Evolutionary conservation across 352 stramenopile genomes (phyloP).

Genomic region (Thraustochytrium sp.): DNA sequence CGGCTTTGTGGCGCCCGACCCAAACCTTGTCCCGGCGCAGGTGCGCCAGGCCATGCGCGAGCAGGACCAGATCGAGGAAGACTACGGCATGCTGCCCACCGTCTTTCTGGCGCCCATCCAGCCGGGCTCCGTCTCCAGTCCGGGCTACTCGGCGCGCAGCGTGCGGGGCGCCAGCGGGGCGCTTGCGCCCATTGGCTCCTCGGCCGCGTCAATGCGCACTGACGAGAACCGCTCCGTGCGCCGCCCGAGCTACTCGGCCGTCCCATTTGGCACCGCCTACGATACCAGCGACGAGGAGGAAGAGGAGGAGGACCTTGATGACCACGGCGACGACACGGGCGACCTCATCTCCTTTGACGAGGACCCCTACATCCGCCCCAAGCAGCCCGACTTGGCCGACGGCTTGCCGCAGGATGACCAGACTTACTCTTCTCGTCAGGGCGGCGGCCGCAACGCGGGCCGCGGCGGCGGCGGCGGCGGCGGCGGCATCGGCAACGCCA

Average conservation of each 20-base stretch:
- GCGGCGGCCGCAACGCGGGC: too few species aligned
- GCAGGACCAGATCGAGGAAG: neutral
- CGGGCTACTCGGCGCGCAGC: neutral
- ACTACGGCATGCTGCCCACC: neutral
- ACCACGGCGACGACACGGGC: neutral
- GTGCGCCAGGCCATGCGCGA: neutral
- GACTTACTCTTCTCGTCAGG: too few species aligned
- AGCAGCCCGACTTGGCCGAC: neutral
- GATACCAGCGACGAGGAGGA: conserved; percentile 35
- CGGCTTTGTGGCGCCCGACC: neutral
- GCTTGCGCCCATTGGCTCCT: too few species aligned
- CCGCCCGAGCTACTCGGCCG: neutral
- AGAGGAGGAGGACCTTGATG: neutral
- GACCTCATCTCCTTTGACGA: conserved; percentile 14
- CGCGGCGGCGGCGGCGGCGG: neutral
- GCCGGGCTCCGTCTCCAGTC: neutral
- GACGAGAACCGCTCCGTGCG: neutral
- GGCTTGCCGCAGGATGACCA: neutral
- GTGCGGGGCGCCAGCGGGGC: neutral
- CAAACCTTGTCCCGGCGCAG: neutral
- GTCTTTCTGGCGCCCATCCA: neutral
- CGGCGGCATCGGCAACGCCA: neutral
- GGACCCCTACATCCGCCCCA: neutral
- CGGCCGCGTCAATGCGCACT: too few species aligned
- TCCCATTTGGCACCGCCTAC: neutral